Evolutionary conservation across 1,284 basidiomycete genomes (phyloP).

Genomic region (Abortiporus biennis): DNA sequence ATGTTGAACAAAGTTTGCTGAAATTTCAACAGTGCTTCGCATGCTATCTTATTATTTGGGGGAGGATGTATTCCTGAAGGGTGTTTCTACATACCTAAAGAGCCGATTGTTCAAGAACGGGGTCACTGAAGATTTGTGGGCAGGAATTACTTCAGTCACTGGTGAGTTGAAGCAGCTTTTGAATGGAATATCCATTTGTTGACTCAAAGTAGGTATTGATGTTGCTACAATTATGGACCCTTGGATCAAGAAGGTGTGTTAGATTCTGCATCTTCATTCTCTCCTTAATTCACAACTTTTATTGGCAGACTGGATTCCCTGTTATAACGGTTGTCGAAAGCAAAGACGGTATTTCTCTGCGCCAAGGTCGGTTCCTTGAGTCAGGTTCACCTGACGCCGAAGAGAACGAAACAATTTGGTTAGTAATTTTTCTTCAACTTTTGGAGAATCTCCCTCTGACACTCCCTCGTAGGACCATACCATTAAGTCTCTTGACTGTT

Average conservation of each 20-base stretch:
- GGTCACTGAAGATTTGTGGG: conserved; percentile 86
- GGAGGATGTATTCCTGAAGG: conserved; percentile 83
- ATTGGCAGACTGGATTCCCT: conserved; percentile 81
- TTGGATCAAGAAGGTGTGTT: conserved; percentile 81
- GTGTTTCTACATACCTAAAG: conserved; percentile 91
- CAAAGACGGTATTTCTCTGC: conserved; percentile 62
- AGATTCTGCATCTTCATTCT: conserved; percentile 3
- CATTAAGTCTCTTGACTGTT: conserved; percentile 71
- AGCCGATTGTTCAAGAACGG: conserved; percentile 81
- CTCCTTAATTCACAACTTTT: neutral
- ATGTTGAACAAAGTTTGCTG: conserved; percentile 1
- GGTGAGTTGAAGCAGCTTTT: too few relatives aligned
- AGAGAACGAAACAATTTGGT: conserved; percentile 93
- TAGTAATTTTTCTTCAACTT: conserved; percentile 11
- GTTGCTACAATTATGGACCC: conserved; percentile 84
- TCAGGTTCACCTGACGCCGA: conserved; percentile 74
- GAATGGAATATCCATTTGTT: too few relatives aligned
- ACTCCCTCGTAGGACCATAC: conserved; percentile 49
- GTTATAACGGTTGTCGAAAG: conserved; percentile 84
- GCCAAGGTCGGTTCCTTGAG: conserved; percentile 92
- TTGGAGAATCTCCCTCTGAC: neutral
- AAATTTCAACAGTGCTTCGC: conserved; percentile 60
- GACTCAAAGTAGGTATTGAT: too few relatives aligned
- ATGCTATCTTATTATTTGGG: conserved; percentile 92
- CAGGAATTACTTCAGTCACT: conserved; percentile 78